phyloP scores from a whole-genome alignment of 805 yeast genomes.

The Jamesozyma spencerorum region DNA sequence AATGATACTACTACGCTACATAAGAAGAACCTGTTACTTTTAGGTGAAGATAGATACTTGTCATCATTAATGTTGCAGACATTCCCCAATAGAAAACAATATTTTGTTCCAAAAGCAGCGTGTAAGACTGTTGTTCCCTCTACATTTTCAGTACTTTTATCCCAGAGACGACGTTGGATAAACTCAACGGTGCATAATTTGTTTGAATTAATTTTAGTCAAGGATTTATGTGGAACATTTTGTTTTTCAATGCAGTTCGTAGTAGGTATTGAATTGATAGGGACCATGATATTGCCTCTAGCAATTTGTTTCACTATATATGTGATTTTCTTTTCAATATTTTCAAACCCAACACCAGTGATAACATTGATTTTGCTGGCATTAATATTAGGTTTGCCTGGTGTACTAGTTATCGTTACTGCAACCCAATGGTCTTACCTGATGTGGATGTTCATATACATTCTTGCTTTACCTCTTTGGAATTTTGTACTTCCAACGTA shows the following conservation, averaged over 20 bases:
- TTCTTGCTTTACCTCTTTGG: conserved; percentile 86
- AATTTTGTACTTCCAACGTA: conserved; percentile 79
- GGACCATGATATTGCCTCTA: conserved; percentile 82
- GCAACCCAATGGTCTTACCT: conserved; percentile 66
- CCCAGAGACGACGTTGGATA: conserved; percentile 96
- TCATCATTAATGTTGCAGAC: conserved; percentile 80
- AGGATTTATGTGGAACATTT: conserved; percentile 87
- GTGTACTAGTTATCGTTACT: conserved; percentile 67
- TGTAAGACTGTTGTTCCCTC: conserved; percentile 88
- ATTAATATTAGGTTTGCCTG: conserved; percentile 79
- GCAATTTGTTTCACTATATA: conserved; percentile 79
- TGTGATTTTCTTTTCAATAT: conserved; percentile 62
- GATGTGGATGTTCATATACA: conserved; percentile 69
- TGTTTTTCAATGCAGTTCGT: conserved; percentile 94
- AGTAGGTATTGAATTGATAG: conserved; percentile 71
- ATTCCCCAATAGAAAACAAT: conserved; percentile 80
- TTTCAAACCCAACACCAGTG: conserved; percentile 66
- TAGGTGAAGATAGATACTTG: conserved; percentile 86
- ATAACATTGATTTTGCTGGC: conserved; percentile 69
- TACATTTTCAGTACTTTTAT: conserved; percentile 63
- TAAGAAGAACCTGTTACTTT: conserved; percentile 69
- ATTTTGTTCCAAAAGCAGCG: conserved; percentile 83
- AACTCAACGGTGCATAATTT: conserved; percentile 90
- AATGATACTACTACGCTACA: conserved; percentile 78
- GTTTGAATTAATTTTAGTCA: conserved; percentile 75